These are phyloP conservation scores for Simmondsia chinensis DNA, from an alignment of 148 eudicot genomes.

Conservation along the genomic window DNA sequence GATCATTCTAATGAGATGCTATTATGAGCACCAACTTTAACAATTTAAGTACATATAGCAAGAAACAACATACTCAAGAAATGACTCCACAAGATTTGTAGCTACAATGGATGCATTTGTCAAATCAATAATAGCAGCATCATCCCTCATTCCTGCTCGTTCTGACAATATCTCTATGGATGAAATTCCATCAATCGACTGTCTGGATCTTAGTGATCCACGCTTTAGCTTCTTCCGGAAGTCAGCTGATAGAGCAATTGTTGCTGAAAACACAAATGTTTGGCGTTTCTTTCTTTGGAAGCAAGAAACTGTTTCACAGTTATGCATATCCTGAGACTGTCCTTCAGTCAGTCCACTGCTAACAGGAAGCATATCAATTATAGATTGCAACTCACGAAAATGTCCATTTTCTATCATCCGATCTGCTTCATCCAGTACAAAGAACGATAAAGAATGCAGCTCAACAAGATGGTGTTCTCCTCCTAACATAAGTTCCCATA, in stretches of 20 bases:
- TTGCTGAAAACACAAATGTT: constrained; percentile 96
- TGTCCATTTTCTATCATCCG: constrained; percentile 97
- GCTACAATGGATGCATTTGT: constrained; percentile 78
- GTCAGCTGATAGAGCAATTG: constrained; percentile 81
- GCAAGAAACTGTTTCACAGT: constrained; percentile 54
- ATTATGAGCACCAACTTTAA: neutral
- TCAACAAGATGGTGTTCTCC: constrained; percentile 87
- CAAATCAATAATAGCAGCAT: constrained; percentile 83
- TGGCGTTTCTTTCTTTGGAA: constrained; percentile 85
- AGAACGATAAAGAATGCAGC: constrained; percentile 90
- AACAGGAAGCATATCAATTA: constrained; percentile 88
- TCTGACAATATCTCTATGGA: constrained; percentile 80
- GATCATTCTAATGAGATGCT: constrained; percentile 4
- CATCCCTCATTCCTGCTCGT: constrained; percentile 91
- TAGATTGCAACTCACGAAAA: constrained; percentile 87
- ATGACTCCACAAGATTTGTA: constrained; percentile 79
- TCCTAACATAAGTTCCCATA: constrained; percentile 98
- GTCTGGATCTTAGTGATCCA: constrained; percentile 48
- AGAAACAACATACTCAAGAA: constrained; percentile 66
- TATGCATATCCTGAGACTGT: constrained; percentile 39
- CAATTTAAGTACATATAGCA: neutral
- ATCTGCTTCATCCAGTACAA: constrained; percentile 98
- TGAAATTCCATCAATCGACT: constrained; percentile 41
- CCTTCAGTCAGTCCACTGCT: constrained; percentile 28
- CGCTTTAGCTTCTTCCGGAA: constrained; percentile 87